A percentile compares a stretch with the other conserved stretches of the same genome.
Conservation (phyloP, 2,329 filamentous ascomycete species). For the Apiospora rasikravindrae region DNA sequence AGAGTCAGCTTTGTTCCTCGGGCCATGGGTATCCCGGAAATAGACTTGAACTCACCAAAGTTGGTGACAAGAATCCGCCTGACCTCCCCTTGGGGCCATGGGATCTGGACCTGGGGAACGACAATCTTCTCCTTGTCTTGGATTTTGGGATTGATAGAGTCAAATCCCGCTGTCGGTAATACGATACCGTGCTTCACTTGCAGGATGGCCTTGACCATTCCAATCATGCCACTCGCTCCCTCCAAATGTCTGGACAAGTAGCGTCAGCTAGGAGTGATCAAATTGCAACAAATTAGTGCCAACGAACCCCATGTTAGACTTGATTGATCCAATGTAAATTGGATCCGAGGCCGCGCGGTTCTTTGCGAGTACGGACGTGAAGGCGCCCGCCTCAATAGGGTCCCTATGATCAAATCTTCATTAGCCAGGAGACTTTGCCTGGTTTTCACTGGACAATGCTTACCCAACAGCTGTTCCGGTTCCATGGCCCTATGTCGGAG, state of each 20-base stretch:
- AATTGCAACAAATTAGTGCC: background rate
- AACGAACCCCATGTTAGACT: slow-evolving; percentile 28
- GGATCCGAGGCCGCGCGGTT: slow-evolving; percentile 30
- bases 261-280: background rate
- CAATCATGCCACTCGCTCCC: slow-evolving; percentile 39
- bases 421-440: slow-evolving; percentile 29
- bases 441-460: slow-evolving; percentile 18
- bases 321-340: slow-evolving; percentile 34
- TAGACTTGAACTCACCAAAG: slow-evolving; percentile 26
- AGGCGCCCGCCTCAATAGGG: slow-evolving; percentile 31
- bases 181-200: slow-evolving; percentile 49
- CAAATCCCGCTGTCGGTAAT: slow-evolving; percentile 47
- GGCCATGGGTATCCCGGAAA: background rate
- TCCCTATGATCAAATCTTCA: slow-evolving; percentile 21
- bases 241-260: slow-evolving; percentile 37
- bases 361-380: slow-evolving; percentile 30
- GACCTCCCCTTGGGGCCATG: slow-evolving; percentile 30
- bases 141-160: slow-evolving; percentile 39
- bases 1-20: background rate
- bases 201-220: slow-evolving; percentile 40
- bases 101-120: slow-evolving; percentile 25
- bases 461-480: slow-evolving; percentile 3
- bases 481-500: background rate
- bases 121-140: slow-evolving; percentile 19
- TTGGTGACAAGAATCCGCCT: slow-evolving; percentile 33